Evolutionary conservation across 2,329 filamentous ascomycete genomes (phyloP), one percentile per base, ranked within the genome.

Genomic region (Bertia moriformis): DNA sequence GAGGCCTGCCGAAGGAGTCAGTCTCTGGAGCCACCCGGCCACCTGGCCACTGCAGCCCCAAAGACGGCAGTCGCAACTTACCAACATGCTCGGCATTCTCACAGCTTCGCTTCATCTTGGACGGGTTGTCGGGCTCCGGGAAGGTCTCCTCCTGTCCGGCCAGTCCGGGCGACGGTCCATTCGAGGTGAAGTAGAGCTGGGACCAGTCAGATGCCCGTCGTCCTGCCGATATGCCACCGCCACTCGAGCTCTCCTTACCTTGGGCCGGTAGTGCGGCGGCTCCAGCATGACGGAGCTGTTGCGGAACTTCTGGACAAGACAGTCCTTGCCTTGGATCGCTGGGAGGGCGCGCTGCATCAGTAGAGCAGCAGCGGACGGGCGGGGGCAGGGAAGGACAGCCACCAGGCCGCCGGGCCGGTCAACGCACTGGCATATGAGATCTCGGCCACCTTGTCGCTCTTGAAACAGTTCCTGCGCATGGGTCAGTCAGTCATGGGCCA

Each of bases 241-340:
- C 38, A 5, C 1, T 2, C 19, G 4, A n/a, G n/a, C n/a, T n/a
- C 4, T 4, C 43, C 54, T 47, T 56, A 87, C 82, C 68, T 93
- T 93, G 1, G 91, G 91, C 1, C 86, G 78, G 50, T 86, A 93
- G 39, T 81, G 78, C 1, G 75, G 67, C 10, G 78, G 73, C 59
- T 96, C 87, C 1, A 89, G 67, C 86, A 96, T 95, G 19, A 98
- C 87, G 0, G 86, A 89, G 29, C 86, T 94, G 62, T 98, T 98
- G 27, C 91, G 79, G 53, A 98, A 98, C 54, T 96, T 95, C 56
- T 93, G 83, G 4, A 95, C 75, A 0, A 96, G 68, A 45, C 85
- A 89, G 52, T 94, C 87, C 45, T 82, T 80, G 36, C 91, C 91
- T 63, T 98, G 91, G 43, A 94, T 89, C 12, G 88, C 82, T 86